These are phyloP conservation scores for Solioccasus polychromus DNA, from an alignment of 768 basidiomycete genomes.

Conservation along the genomic window DNA sequence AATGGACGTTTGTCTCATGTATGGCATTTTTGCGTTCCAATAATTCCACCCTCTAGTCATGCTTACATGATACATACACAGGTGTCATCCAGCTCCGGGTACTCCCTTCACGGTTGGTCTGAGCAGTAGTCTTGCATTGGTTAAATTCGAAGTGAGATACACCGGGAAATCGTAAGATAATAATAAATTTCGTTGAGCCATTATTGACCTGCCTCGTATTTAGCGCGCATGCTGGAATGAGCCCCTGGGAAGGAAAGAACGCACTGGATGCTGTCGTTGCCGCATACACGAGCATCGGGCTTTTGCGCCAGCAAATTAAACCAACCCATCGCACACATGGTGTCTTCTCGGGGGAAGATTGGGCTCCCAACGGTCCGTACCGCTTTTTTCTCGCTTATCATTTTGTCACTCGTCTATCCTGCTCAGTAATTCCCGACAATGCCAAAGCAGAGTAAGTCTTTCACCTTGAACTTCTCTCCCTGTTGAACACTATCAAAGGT, in stretches of 20 bases:
- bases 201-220: background rate
- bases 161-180: conserved; percentile 65
- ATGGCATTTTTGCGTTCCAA: too few species aligned
- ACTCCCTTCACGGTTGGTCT: conserved; percentile 67
- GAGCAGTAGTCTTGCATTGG: conserved; percentile 60
- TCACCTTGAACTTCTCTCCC: too few species aligned
- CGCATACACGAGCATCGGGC: conserved; percentile 76
- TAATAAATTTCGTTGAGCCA: background rate
- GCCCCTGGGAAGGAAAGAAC: conserved; percentile 84
- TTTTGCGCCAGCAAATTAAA: conserved; percentile 76
- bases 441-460: conserved; percentile 59
- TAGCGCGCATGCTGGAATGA: conserved; percentile 75
- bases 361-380: conserved; percentile 70
- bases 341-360: conserved; percentile 70
- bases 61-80: conserved; percentile 22
- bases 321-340: conserved; percentile 81
- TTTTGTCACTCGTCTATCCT: background rate
- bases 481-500: conserved; percentile 44
- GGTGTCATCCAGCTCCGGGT: conserved; percentile 83
- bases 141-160: conserved; percentile 61
- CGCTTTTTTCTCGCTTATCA: background rate
- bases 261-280: conserved; percentile 86
- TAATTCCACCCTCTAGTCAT: background rate
- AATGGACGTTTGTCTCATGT: conserved; percentile 81
- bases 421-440: conserved; percentile 79